Conservation (phyloP, 306 rosid species). For the Astragalus membranaceus region DNA sequence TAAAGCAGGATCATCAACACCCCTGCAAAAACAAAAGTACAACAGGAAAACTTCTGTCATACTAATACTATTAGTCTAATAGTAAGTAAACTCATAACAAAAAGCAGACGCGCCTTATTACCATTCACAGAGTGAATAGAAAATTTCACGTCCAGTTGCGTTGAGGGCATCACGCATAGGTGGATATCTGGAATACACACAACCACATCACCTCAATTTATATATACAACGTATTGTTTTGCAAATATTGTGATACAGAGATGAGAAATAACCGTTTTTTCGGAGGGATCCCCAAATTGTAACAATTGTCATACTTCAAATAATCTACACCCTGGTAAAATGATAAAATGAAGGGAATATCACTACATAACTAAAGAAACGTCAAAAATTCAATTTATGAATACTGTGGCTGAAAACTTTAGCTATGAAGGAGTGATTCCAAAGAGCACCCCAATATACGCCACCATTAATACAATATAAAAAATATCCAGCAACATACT, state of each 20-base stretch:
- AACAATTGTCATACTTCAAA: conserved; percentile 96
- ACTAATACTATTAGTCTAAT: no score
- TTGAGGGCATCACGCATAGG: conserved; percentile 95
- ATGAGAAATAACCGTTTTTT: conserved; percentile 52
- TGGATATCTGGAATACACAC: conserved; percentile 63
- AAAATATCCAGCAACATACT: background rate
- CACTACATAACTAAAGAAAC: background rate
- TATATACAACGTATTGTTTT: background rate
- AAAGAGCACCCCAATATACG: conserved; percentile 1
- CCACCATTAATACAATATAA: background rate
- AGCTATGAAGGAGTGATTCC: background rate
- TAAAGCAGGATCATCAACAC: conserved; percentile 83
- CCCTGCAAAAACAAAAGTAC: conserved; percentile 47
- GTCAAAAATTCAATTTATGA: background rate
- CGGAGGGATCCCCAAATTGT: conserved; percentile 76
- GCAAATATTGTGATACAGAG: conserved; percentile 16
- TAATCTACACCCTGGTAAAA: conserved; percentile 73
- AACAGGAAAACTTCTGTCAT: background rate
- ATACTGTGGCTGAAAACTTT: background rate
- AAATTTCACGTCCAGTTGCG: conserved; percentile 52
- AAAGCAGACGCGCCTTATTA: conserved; percentile 30
- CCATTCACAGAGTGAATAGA: conserved; percentile 93
- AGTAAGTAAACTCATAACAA: conserved; percentile 10
- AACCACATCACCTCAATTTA: conserved; percentile 27
- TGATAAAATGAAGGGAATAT: background rate